Evolutionary conservation across 1,284 basidiomycete species (phyloP), one percentile per base, ranked within the genome.

Genomic region (Leccinum fallax): DNA sequence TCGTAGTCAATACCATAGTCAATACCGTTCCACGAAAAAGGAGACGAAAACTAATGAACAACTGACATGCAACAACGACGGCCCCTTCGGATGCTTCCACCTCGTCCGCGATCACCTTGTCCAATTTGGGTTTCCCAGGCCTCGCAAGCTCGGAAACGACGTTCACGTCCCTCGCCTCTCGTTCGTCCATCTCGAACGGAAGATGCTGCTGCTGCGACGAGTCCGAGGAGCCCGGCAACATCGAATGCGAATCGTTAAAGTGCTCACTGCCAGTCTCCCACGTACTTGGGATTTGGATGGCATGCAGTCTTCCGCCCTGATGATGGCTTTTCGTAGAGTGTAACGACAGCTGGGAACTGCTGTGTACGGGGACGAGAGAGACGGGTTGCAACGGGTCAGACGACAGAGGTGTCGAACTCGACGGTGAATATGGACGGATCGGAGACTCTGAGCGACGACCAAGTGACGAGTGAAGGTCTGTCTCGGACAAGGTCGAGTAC

Each of bases 71-170:
- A 55, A 93, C 90, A 52, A 89, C 78, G 53, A 90, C 73, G 10
- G 83, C 76, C 5, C 90, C 90, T 65, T 79, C 72, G 5, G 87
- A 80, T 9, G 67, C 64, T 55, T 83, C 79, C 4, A 90, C 83
- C 72, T 93, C 92, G 59, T 90, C 87, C 15, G 81, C 80, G 16
- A 94, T 72, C 53, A 93, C 84, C 54, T 81, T 77, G 55, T 86
- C 83, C 53, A 93, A 72, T 67, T 84, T 87, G n/a, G 93, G 93
- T 68, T 88, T 86, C 0, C 93, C 93, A 1, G 85, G 83, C 51
- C 86, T 79, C 10, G 89, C 89, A 60, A 85, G 80, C 74, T 94
- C 92, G 9, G 89, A 82, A 46, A 94, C 79, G 16, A 85, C 71
- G 24, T 80, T 80, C 65, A 93, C 80, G 64, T 94, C 92, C 11